These are phyloP conservation scores for Backusella liffmaniae DNA, from an alignment of 192 early-diverging fungal genomes.

Conservation along the genomic window DNA sequence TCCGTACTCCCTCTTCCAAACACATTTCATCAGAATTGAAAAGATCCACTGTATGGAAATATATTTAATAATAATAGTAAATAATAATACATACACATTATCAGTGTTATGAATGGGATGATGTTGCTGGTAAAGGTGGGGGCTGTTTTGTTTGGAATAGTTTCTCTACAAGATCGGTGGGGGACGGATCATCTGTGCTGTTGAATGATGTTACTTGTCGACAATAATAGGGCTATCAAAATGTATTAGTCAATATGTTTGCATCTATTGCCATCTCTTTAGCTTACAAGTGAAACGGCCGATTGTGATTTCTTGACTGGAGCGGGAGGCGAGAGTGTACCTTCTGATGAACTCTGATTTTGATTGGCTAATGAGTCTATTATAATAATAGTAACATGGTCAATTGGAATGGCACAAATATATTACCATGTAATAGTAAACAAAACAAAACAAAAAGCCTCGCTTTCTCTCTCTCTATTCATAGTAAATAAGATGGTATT, in stretches of 20 bases:
- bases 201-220: not conserved
- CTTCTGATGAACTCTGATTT: not conserved
- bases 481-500: not conserved
- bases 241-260: not conserved
- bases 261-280: not conserved
- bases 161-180: constrained; percentile 28
- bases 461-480: not conserved
- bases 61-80: constrained; percentile 8
- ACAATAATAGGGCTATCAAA: constrained; percentile 11
- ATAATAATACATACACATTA: not conserved
- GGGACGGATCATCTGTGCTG: constrained; percentile 20
- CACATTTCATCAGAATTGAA: not conserved
- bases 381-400: not conserved
- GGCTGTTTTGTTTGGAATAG: constrained; percentile 22
- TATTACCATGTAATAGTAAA: not conserved
- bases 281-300: constrained; percentile 23
- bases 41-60: constrained; percentile 13
- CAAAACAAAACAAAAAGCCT: no score
- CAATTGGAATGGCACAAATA: not conserved
- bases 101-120: not conserved
- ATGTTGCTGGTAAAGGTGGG: not conserved
- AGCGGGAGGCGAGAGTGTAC: not conserved
- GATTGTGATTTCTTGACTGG: constrained; percentile 28
- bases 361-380: constrained; percentile 6
- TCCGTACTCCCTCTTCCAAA: constrained; percentile 18